Percentiles rank a stretch among this genome's conserved stretches.
These are phyloP conservation scores for Nakazawaea holstii DNA, from an alignment of 805 yeast species.

Conservation along the genomic window DNA sequence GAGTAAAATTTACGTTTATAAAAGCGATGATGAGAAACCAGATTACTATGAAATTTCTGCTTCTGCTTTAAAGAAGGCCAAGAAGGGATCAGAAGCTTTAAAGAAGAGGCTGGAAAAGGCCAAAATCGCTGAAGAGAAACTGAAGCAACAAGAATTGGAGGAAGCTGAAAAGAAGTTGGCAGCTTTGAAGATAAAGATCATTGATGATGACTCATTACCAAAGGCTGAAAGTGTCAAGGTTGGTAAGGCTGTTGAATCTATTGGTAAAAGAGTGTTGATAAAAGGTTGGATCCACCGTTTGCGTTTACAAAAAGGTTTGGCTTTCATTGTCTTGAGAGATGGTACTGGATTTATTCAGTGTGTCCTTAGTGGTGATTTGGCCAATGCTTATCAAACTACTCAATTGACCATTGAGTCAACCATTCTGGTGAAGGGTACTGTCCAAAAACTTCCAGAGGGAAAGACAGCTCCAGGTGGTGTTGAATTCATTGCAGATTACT, in stretches of 20 bases:
- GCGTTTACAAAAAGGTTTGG: constrained; percentile 87
- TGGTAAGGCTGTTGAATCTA: constrained; percentile 40
- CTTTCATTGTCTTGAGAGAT: constrained; percentile 88
- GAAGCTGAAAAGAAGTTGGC: constrained; percentile 75
- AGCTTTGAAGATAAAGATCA: constrained; percentile 70
- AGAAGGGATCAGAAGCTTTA: constrained; percentile 90
- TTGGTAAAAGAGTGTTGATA: constrained; percentile 69
- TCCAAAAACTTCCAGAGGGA: constrained; percentile 88
- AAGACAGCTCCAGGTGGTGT: constrained; percentile 97
- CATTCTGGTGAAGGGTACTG: constrained; percentile 71
- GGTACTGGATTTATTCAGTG: constrained; percentile 90
- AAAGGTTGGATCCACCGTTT: constrained; percentile 97
- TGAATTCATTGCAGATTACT: constrained; percentile 87
- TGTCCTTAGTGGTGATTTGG: constrained; percentile 85
- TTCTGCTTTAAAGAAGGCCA: constrained; percentile 90
- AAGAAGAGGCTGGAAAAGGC: constrained; percentile 75
- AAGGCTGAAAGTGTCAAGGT: constrained; percentile 65
- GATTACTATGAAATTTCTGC: constrained; percentile 76
- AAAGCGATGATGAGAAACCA: constrained; percentile 48
- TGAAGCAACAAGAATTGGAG: constrained; percentile 54
- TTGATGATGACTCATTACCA: constrained; percentile 71
- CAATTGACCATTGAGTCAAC: constrained; percentile 88
- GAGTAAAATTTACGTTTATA: constrained; percentile 49
- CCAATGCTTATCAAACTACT: constrained; percentile 80
- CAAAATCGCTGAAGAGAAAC: constrained; percentile 47